Percentiles rank a stretch among this genome's conserved stretches.
phyloP scores from a whole-genome alignment of 108 stramenopile species.

The Parietichytrium sp. region DNA sequence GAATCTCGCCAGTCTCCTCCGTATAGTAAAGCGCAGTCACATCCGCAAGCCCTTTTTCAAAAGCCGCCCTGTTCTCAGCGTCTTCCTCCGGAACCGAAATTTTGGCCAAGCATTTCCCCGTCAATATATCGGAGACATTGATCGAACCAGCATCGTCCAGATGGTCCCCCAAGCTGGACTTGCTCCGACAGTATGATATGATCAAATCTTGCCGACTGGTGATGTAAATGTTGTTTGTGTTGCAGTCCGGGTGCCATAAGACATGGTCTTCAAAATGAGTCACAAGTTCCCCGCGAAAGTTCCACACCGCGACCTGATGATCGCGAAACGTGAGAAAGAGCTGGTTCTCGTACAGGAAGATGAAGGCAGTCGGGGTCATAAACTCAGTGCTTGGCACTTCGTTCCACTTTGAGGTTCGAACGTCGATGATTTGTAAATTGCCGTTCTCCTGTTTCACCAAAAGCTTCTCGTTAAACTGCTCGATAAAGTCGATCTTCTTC shows the following conservation, averaged over 20 bases:
- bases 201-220: conserved; percentile 20
- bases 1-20: conserved; percentile 20
- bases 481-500: conserved; percentile 31
- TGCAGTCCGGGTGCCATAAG: conserved; percentile 33
- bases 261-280: background rate
- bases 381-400: conserved; percentile 21
- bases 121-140: conserved; percentile 3
- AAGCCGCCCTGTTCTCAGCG: background rate
- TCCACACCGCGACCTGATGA: background rate
- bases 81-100: background rate
- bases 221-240: conserved; percentile 39
- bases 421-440: conserved; percentile 5
- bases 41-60: background rate
- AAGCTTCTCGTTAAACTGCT: conserved; percentile 35
- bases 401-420: background rate
- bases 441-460: conserved; percentile 35
- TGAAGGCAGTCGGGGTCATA: conserved; percentile 14
- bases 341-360: conserved; percentile 19
- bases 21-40: conserved; percentile 35
- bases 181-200: conserved; percentile 31
- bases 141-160: background rate
- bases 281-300: conserved; percentile 23
- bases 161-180: too few species aligned
- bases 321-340: conserved; percentile 34
- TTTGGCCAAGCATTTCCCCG: conserved; percentile 29